Evolutionary conservation across 78 protist genomes (phyloP).

Genomic region (Polysphondylium violaceum): DNA sequence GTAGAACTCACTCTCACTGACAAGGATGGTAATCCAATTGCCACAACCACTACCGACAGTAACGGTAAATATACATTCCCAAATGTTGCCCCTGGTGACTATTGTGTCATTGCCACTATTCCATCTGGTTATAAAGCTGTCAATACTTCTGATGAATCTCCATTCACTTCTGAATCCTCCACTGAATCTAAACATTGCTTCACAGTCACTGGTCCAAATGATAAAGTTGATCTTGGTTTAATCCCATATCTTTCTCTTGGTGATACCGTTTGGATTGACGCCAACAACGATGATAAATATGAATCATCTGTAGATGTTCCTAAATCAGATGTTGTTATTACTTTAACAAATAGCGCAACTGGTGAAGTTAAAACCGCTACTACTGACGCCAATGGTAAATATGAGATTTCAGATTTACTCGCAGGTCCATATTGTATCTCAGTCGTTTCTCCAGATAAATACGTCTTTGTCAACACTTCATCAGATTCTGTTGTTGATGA

Average conservation of each 20-base stretch:
- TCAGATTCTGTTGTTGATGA: background rate
- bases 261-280: conserved; percentile 20
- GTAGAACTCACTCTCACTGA: background rate
- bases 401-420: background rate
- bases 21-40: background rate
- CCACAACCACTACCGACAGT: background rate
- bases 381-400: background rate
- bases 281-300: conserved; percentile 1
- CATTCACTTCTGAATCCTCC: background rate
- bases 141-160: background rate
- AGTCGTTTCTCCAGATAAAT: background rate
- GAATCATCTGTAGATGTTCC: background rate
- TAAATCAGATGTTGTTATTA: background rate
- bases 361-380: background rate
- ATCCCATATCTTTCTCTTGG: conserved; percentile 31
- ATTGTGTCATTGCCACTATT: background rate
- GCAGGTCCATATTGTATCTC: conserved; percentile 33
- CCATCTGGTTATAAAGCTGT: conserved; percentile 11
- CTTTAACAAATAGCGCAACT: background rate
- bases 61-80: conserved; percentile 1
- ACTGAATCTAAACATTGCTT: background rate
- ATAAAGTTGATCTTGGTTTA: conserved; percentile 36
- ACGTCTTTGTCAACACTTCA: background rate
- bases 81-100: conserved; percentile 20
- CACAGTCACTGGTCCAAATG: background rate